These are phyloP conservation scores for Scopulariopsis brevicaulis DNA, from an alignment of 2,329 filamentous ascomycete species.

Conservation along the genomic window DNA sequence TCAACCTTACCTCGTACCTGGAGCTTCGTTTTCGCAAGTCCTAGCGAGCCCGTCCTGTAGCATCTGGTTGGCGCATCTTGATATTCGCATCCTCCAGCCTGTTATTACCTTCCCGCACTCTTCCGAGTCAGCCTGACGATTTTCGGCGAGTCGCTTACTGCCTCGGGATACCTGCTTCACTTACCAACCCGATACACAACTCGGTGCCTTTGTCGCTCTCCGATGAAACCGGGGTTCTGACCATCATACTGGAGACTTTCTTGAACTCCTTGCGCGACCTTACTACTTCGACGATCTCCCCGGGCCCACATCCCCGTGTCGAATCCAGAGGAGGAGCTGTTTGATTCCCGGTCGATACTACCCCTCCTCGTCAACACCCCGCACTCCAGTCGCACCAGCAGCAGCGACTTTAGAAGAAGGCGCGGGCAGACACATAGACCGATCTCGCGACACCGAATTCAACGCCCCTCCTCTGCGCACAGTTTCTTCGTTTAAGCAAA, in stretches of 20 bases:
- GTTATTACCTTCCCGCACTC: neutral
- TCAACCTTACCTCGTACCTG: neutral
- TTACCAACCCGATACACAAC: too few species aligned
- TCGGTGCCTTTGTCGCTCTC: neutral
- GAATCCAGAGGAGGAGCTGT: neutral
- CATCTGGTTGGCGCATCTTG: neutral
- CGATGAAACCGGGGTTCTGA: neutral
- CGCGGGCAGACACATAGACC: neutral
- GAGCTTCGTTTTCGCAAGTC: neutral
- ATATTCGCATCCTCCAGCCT: neutral
- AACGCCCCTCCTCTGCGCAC: neutral
- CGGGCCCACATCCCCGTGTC: neutral
- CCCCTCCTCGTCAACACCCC: slow-evolving; percentile 3
- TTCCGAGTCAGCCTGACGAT: neutral
- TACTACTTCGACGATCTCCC: neutral
- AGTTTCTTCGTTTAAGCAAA: neutral
- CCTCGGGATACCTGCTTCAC: neutral
- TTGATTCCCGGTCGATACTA: neutral
- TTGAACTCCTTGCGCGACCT: neutral
- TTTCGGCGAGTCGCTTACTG: neutral
- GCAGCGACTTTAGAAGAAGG: neutral
- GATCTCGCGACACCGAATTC: neutral
- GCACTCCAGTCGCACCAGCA: neutral
- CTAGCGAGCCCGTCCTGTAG: neutral
- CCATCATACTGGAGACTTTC: neutral